Evolutionary conservation across 108 stramenopile species (phyloP), one percentile per base, ranked within the genome.

Genomic region (Fistulifera pelliculosa): DNA sequence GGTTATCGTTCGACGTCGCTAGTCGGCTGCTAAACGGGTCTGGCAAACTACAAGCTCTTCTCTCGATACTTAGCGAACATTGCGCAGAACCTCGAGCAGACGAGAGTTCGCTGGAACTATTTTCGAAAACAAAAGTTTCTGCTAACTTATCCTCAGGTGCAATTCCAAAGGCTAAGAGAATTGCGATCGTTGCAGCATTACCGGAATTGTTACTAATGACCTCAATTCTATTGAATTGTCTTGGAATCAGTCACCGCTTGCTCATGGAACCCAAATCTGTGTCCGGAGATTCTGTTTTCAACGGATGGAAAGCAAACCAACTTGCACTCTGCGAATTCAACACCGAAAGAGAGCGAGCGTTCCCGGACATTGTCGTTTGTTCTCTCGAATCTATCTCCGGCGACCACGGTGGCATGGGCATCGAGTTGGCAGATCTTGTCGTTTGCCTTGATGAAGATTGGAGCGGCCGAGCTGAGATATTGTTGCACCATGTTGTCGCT

Each of bases 391-490:
- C 52, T 1, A 38, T 89, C 17, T 75, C 73, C 19, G 71, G 71
- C 7, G 39, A 61, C 40, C 55, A 71, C 42, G 75, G 72, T 39
- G 88, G 92, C 7, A 44, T 90, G 19, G 67, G 80, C 15, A 64
- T 79, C 23, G 69, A 71, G 25, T 61, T 52, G 23, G 79, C 85
- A n/a, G 69, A 84, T 54, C 45, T 73, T 22, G 70, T 94, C 2
- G 74, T 94, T 2, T 68, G 58, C 16, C 38, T 94, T n/a, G 92
- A 94, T 47, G 81, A 84, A 38, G 92, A 94, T 66, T 90, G 88
- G 92, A 83, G 81, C 52, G 84, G 92, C 24, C 54, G 83, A 26
- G 74, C 65, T 22, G 69, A 64, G 26, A 27, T 65, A 6, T 56
- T 73, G 27, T 42, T 81, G 25, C 42, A 59, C 2, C 60, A 73